phyloP scores from a whole-genome alignment of 2,329 filamentous ascomycete species.

The Xylariaceae sp. region DNA sequence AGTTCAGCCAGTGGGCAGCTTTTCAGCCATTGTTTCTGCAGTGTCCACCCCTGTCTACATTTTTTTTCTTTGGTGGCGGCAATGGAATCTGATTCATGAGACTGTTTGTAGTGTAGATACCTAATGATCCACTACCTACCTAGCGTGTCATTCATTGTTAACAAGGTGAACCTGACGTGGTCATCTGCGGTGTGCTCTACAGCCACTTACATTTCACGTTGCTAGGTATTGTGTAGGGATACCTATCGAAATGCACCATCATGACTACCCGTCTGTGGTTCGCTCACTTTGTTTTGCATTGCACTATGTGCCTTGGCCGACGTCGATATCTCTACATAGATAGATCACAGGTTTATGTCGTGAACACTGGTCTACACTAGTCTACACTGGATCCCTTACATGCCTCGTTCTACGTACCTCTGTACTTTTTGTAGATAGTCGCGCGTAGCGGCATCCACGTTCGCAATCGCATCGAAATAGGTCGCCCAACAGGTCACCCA shows the following conservation, averaged over 20 bases:
- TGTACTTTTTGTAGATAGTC: no score
- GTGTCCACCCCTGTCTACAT: conserved; percentile 6
- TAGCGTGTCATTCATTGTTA: not conserved
- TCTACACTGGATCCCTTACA: no score
- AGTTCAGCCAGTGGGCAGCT: conserved; percentile 16
- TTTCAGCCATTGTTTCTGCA: conserved; percentile 19
- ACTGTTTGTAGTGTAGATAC: not conserved
- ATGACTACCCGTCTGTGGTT: not conserved
- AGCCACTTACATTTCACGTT: conserved; percentile 8
- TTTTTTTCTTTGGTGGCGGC: not conserved
- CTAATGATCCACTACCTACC: not conserved
- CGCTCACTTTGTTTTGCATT: not conserved
- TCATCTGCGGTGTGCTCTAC: conserved; percentile 9
- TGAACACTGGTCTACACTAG: not conserved
- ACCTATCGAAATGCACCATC: not conserved
- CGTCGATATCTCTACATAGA: not conserved
- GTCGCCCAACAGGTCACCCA: no score
- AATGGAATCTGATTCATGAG: not conserved
- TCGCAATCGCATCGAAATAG: no score
- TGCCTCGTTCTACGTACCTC: no score
- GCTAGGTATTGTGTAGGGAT: not conserved
- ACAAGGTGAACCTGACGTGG: conserved; percentile 6
- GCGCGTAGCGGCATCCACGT: no score
- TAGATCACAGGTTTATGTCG: not conserved
- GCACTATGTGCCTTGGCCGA: no score